A percentile compares a stretch with the other conserved stretches of the same genome.
Conservation (phyloP, 768 basidiomycete species). For the Stropharia rugosoannulata region DNA sequence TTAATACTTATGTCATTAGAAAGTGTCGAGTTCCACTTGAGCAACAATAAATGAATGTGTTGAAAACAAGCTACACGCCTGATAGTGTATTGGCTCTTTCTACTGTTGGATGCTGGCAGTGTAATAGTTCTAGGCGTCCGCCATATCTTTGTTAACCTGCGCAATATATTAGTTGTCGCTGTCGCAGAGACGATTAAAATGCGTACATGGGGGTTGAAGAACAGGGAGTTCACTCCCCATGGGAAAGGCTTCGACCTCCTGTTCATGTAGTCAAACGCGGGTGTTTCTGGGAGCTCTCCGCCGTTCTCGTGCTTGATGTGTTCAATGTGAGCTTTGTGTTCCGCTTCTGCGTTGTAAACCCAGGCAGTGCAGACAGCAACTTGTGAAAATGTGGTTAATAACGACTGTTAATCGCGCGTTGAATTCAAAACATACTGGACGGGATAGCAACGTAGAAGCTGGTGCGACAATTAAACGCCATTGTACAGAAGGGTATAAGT, state of each 20-base stretch:
- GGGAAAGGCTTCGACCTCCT: constrained; percentile 77
- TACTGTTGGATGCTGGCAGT: constrained; percentile 2
- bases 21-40: not conserved
- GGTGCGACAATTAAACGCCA: constrained; percentile 20
- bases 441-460: constrained; percentile 80
- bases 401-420: not conserved
- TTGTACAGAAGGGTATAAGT: constrained; percentile 1
- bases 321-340: constrained; percentile 71
- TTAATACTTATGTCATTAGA: too few species aligned
- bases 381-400: constrained; percentile 15
- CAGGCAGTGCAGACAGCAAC: constrained; percentile 51
- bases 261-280: constrained; percentile 79
- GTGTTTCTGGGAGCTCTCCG: constrained; percentile 67
- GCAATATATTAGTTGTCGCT: not conserved
- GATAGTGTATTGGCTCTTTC: constrained; percentile 1
- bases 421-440: constrained; percentile 50
- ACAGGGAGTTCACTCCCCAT: constrained; percentile 82
- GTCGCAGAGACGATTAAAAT: not conserved
- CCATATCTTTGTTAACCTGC: constrained; percentile 69
- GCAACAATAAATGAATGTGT: not conserved
- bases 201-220: constrained; percentile 75
- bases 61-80: not conserved
- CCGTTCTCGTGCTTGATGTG: constrained; percentile 73
- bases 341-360: constrained; percentile 54
- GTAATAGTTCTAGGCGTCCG: constrained; percentile 13